Conservation (phyloP, 768 basidiomycete species). For the Coprinopsis marcescibilis region DNA sequence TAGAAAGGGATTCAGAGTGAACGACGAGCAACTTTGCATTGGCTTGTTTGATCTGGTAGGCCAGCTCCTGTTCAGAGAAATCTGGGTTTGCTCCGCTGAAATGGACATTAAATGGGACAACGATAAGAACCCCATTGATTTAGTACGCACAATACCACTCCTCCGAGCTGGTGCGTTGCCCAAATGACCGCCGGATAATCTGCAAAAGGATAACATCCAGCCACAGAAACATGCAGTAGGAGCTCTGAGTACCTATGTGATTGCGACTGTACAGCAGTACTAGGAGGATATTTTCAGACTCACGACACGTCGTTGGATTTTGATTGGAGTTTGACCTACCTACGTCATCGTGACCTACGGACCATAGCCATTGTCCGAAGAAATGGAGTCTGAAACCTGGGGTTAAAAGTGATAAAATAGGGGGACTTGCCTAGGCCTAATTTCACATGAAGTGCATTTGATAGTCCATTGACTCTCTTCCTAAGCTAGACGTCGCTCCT, state of each 20-base stretch:
- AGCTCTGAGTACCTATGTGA: constrained; percentile 44
- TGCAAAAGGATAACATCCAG: constrained; percentile 16
- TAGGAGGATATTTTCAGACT: constrained; percentile 17
- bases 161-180: constrained; percentile 53
- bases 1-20: constrained; percentile 38
- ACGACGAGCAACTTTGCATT: constrained; percentile 43
- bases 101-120: constrained; percentile 1
- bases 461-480: constrained; percentile 39
- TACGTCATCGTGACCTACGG: constrained; percentile 46
- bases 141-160: constrained; percentile 46
- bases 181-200: constrained; percentile 53
- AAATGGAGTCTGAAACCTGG: neutral
- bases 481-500: constrained; percentile 35
- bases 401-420: neutral
- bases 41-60: constrained; percentile 47
- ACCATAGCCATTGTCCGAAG: no score
- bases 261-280: constrained; percentile 65
- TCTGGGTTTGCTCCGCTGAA: constrained; percentile 57
- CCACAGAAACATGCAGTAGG: neutral
- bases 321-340: constrained; percentile 34
- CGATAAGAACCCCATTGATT: neutral
- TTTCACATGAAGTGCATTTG: constrained; percentile 36
- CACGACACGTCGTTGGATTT: no score
- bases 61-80: constrained; percentile 47
- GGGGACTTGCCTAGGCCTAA: constrained; percentile 37